Conservation (phyloP, 2,329 filamentous ascomycete genomes). For the Myotisia sp. region DNA sequence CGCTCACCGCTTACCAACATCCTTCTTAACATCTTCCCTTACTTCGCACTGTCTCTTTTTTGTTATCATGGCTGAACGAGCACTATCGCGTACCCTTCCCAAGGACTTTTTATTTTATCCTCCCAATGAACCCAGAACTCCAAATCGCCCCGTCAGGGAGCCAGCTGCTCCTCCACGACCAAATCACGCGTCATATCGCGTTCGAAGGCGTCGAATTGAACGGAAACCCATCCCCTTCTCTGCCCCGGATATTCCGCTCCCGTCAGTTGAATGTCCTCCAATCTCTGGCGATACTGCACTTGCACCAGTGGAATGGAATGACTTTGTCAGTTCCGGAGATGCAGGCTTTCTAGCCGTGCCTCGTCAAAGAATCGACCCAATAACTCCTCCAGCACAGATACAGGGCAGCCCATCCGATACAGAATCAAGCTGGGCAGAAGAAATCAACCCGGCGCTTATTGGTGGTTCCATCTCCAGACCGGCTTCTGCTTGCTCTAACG, state of each 20-base stretch:
- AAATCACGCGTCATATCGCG: conserved; percentile 29
- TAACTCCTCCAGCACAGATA: conserved; percentile 34
- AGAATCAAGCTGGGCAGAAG: conserved; percentile 20
- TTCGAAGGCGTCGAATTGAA: conserved; percentile 27
- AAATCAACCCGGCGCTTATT: conserved; percentile 16
- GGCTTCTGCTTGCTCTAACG: conserved; percentile 43
- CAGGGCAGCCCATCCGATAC: conserved; percentile 24
- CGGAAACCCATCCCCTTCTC: conserved; percentile 22
- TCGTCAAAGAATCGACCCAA: conserved; percentile 24
- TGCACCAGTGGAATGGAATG: conserved; percentile 1
- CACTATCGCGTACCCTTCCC: conserved; percentile 32
- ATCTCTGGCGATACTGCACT: conserved; percentile 13
- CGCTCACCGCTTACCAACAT: no score
- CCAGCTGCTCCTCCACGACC: conserved; percentile 32
- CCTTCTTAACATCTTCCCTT: no score
- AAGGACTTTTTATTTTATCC: conserved; percentile 34
- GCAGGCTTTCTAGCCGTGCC: conserved; percentile 28
- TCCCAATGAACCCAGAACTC: conserved; percentile 26
- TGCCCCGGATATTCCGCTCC: conserved; percentile 27
- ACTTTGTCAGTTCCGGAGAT: conserved; percentile 14
- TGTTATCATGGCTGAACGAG: conserved; percentile 25
- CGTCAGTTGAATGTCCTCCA: conserved; percentile 29
- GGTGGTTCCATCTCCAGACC: conserved; percentile 39
- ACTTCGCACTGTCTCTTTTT: no score
- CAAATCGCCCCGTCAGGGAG: conserved; percentile 26